A percentile compares a stretch with the other conserved stretches of the same genome.
Evolutionary conservation across 768 basidiomycete genomes (phyloP).

Genomic region (Naganishia kalamii): DNA sequence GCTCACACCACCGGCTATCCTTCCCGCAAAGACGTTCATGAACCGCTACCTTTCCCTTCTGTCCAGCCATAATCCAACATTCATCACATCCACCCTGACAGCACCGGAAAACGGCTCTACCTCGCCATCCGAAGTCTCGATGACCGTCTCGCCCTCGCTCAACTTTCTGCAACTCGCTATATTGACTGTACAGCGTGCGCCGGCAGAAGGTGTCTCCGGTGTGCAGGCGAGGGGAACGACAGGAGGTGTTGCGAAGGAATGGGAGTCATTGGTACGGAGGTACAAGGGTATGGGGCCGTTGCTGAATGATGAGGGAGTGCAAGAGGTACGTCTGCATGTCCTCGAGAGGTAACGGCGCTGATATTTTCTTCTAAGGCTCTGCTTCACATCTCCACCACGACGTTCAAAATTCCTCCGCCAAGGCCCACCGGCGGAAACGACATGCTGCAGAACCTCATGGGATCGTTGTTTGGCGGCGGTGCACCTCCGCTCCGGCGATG

Average conservation of each 20-base stretch:
- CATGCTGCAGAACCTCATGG: conserved; percentile 81
- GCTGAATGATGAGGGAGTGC: conserved; percentile 58
- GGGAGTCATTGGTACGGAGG: conserved; percentile 75
- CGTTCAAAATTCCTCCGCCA: conserved; percentile 75
- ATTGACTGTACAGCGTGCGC: conserved; percentile 68
- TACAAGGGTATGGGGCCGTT: conserved; percentile 69
- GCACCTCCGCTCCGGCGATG: not conserved
- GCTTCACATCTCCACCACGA: conserved; percentile 49
- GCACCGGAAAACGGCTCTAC: conserved; percentile 11
- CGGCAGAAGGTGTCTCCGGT: conserved; percentile 56
- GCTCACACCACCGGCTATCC: conserved; percentile 76
- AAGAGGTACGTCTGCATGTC: conserved; percentile 54
- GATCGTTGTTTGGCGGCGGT: conserved; percentile 74
- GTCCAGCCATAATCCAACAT: conserved; percentile 51
- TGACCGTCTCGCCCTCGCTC: conserved; percentile 67
- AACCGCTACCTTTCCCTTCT: conserved; percentile 66
- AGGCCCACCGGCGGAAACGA: conserved; percentile 60
- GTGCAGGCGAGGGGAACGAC: conserved; percentile 68
- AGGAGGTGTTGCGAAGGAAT: conserved; percentile 53
- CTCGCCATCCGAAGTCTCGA: conserved; percentile 54
- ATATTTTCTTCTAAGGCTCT: conserved; percentile 24
- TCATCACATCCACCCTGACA: conserved; percentile 31
- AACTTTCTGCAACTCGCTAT: conserved; percentile 90
- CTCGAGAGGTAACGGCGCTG: conserved; percentile 5
- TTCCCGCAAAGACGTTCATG: conserved; percentile 90